A percentile compares a stretch with the other conserved stretches of the same genome.
Evolutionary conservation across 1,284 basidiomycete species (phyloP).

Genomic region (Heterobasidion irregulare): DNA sequence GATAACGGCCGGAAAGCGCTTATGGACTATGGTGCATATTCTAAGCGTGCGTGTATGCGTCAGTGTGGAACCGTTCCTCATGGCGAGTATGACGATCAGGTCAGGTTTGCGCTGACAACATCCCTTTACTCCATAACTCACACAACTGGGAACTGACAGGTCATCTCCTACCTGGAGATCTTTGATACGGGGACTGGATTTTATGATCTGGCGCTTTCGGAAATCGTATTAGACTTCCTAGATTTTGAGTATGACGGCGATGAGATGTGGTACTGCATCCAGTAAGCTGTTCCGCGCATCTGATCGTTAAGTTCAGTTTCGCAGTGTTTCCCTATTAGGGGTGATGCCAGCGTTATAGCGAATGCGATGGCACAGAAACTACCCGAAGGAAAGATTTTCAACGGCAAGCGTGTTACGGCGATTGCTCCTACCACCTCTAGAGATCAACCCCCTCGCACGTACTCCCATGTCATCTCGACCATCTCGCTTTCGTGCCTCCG

Average conservation of each 20-base stretch:
- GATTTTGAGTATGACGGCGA: not conserved
- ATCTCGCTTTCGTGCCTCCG: conserved; percentile 18
- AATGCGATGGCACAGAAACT: not conserved
- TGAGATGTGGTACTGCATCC: not conserved
- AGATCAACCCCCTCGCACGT: conserved; percentile 2
- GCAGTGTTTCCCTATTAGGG: not conserved
- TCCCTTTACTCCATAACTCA: no score
- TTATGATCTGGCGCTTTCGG: not conserved
- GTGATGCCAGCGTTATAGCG: not conserved
- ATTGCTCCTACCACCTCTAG: not conserved
- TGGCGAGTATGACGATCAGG: no score
- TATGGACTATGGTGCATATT: conserved; percentile 17
- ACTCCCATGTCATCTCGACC: conserved; percentile 23
- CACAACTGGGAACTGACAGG: not conserved
- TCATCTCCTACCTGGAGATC: not conserved
- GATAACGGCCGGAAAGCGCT: conserved; percentile 18
- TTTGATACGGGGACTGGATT: not conserved
- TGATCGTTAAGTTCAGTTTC: no score
- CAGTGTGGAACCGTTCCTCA: no score
- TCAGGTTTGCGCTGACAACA: no score
- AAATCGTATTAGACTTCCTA: not conserved
- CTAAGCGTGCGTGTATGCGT: not conserved
- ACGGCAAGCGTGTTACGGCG: not conserved
- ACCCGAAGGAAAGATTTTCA: not conserved
- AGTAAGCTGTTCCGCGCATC: not conserved